Evolutionary conservation across 2,329 filamentous ascomycete genomes (phyloP).

Genomic region (Trichoderma brevicompactum): DNA sequence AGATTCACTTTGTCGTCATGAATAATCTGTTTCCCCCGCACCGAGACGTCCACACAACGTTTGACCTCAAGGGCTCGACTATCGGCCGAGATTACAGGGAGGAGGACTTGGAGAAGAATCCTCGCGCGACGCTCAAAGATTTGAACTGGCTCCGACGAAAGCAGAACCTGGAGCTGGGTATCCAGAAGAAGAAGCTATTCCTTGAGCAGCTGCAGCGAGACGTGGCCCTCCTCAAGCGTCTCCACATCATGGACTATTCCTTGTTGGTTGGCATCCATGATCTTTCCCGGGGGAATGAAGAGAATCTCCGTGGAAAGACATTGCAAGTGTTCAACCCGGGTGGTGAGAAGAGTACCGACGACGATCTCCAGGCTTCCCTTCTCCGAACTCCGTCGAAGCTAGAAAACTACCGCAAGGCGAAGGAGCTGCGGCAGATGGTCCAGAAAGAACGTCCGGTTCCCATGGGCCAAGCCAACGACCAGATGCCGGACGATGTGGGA

Average conservation of each 20-base stretch:
- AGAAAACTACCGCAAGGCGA: slow-evolving; percentile 87
- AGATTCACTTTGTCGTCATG: slow-evolving; percentile 99
- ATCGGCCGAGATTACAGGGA: slow-evolving; percentile 90
- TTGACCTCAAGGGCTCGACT: slow-evolving; percentile 95
- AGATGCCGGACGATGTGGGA: slow-evolving; percentile 88
- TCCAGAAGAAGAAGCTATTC: slow-evolving; percentile 85
- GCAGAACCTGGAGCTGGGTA: slow-evolving; percentile 83
- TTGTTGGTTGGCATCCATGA: slow-evolving; percentile 95
- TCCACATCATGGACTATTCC: slow-evolving; percentile 99
- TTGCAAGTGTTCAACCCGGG: slow-evolving; percentile 93
- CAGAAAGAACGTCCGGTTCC: slow-evolving; percentile 92
- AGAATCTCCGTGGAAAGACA: slow-evolving; percentile 88
- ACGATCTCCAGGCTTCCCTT: slow-evolving; percentile 68
- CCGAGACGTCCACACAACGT: slow-evolving; percentile 95
- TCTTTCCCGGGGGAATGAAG: slow-evolving; percentile 85
- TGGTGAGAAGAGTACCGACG: slow-evolving; percentile 61
- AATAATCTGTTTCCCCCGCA: slow-evolving; percentile 99
- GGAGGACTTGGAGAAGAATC: slow-evolving; percentile 84
- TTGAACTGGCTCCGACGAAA: slow-evolving; percentile 92
- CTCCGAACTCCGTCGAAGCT: slow-evolving; percentile 91
- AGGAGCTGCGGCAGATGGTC: slow-evolving; percentile 88
- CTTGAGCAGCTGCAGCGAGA: slow-evolving; percentile 87
- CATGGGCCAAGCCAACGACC: slow-evolving; percentile 78
- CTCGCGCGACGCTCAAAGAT: slow-evolving; percentile 91
- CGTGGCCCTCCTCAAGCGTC: slow-evolving; percentile 80